Conservation (phyloP, 2,329 filamentous ascomycete species). For the Pestalotiopsis sp. region DNA sequence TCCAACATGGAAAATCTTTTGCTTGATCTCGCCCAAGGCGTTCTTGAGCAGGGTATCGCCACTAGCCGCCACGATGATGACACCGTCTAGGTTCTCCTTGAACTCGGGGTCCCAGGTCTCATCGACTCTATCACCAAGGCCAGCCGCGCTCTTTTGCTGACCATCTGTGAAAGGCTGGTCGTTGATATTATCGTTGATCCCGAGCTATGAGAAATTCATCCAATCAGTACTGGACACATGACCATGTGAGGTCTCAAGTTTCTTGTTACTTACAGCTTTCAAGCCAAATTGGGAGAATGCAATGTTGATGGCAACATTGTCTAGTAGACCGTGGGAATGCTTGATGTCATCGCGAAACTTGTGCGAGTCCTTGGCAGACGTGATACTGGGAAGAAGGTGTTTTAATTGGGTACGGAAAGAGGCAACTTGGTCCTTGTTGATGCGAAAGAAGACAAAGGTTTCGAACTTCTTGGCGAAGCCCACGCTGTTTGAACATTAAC, state of each 20-base stretch:
- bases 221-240: background rate
- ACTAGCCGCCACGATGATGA: conserved; percentile 37
- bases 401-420: background rate
- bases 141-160: conserved; percentile 32
- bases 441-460: conserved; percentile 8
- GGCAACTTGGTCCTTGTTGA: background rate
- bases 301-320: conserved; percentile 24
- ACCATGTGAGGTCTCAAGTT: background rate
- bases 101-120: conserved; percentile 32
- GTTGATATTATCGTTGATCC: conserved; percentile 30
- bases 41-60: conserved; percentile 26
- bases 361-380: background rate
- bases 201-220: conserved; percentile 20
- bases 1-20: conserved; percentile 26
- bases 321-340: background rate
- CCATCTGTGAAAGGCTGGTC: conserved; percentile 35
- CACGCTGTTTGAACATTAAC: background rate
- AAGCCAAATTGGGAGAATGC: conserved; percentile 29
- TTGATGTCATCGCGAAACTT: background rate
- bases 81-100: conserved; percentile 37
- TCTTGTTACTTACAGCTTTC: conserved; percentile 17
- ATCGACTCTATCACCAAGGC: conserved; percentile 30
- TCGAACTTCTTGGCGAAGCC: conserved; percentile 8
- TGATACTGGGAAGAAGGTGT: background rate
- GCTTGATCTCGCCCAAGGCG: conserved; percentile 31